phyloP scores from a whole-genome alignment of 73 alveolate genomes.

The Paramecium biaurelia region DNA sequence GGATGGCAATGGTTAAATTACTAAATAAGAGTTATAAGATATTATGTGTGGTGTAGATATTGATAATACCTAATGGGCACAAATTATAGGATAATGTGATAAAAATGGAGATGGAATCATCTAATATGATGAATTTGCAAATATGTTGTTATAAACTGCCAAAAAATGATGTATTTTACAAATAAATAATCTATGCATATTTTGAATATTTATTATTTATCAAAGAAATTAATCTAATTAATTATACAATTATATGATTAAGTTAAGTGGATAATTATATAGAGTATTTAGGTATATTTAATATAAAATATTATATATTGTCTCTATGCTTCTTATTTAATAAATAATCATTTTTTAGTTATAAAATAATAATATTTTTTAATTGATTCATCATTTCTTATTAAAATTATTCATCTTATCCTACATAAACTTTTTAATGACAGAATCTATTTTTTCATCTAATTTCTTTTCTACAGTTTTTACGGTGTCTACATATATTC shows the following conservation, averaged over 20 bases:
- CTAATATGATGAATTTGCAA: slow-evolving; percentile 19
- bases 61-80: slow-evolving; percentile 19
- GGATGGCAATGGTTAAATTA: slow-evolving; percentile 53
- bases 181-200: background rate
- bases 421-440: slow-evolving; percentile 7
- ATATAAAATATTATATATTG: too few relatives aligned
- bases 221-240: background rate
- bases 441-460: slow-evolving; percentile 36
- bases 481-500: slow-evolving; percentile 41
- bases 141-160: slow-evolving; percentile 1
- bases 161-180: background rate
- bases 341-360: background rate
- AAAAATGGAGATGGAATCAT: slow-evolving; percentile 60
- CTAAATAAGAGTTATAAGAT: slow-evolving; percentile 5
- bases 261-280: too few relatives aligned
- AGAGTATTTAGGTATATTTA: too few relatives aligned
- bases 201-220: background rate
- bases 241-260: too few relatives aligned
- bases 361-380: background rate
- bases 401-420: slow-evolving; percentile 54
- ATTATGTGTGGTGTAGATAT: slow-evolving; percentile 54
- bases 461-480: slow-evolving; percentile 32
- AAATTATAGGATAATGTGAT: slow-evolving; percentile 39
- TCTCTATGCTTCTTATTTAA: too few relatives aligned
- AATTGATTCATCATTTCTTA: background rate